These are phyloP conservation scores for Colletotrichum viniferum DNA, from an alignment of 2,329 filamentous ascomycete species.

Conservation along the genomic window DNA sequence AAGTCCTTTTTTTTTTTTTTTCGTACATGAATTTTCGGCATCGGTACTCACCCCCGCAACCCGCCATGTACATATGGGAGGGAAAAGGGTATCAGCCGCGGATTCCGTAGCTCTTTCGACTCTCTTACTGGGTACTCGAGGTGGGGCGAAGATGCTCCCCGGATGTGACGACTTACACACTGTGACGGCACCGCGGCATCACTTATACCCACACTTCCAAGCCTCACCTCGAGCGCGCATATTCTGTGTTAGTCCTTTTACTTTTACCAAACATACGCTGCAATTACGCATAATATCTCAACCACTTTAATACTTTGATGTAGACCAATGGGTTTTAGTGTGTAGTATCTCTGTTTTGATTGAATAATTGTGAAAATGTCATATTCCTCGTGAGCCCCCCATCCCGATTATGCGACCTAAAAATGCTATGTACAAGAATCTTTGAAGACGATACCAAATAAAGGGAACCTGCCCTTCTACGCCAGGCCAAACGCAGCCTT, in stretches of 20 bases:
- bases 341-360: not conserved
- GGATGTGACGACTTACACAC: not conserved
- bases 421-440: not conserved
- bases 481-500: constrained; percentile 48
- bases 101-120: not conserved
- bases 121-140: not conserved
- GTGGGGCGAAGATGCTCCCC: not conserved
- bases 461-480: not conserved
- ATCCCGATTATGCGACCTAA: not conserved
- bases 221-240: not conserved
- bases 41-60: not conserved
- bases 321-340: not conserved
- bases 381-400: not conserved
- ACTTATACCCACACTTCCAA: not conserved
- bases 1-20: not conserved
- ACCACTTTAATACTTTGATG: not conserved
- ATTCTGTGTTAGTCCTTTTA: not conserved
- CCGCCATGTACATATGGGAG: not conserved
- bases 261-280: not conserved
- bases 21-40: not conserved
- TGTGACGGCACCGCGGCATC: not conserved
- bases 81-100: not conserved
- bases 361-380: not conserved
- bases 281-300: not conserved
- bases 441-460: not conserved